Percentiles rank a stretch among this genome's conserved stretches.
Evolutionary conservation across 2,329 filamentous ascomycete species (phyloP).

Genomic region (Calonectria crousiana): DNA sequence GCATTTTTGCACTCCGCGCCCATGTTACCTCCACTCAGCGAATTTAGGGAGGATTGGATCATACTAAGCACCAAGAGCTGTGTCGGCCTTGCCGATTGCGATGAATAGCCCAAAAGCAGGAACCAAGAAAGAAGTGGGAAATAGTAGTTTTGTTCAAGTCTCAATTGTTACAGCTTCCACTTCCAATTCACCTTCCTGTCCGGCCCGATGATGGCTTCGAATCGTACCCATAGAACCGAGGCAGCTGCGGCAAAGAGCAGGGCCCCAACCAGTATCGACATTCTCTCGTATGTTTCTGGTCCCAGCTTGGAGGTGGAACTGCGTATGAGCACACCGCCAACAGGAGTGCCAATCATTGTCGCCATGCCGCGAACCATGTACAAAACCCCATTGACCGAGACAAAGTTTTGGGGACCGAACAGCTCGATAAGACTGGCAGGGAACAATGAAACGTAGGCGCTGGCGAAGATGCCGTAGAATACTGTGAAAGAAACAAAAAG

Average conservation of each 20-base stretch:
- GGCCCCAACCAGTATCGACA: neutral
- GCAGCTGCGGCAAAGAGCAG: conserved; percentile 1
- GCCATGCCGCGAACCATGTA: conserved; percentile 6
- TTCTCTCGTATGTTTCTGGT: neutral
- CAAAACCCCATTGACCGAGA: neutral
- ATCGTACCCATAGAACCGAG: conserved; percentile 5
- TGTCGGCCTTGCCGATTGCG: neutral
- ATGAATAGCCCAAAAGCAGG: neutral
- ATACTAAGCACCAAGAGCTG: neutral
- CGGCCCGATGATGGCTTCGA: conserved; percentile 17
- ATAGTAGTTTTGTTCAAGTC: neutral
- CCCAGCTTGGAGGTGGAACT: neutral
- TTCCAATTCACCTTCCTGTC: conserved; percentile 12
- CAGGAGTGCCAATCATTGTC: conserved; percentile 8
- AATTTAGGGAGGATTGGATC: neutral
- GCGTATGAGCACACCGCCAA: conserved; percentile 9
- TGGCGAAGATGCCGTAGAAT: conserved; percentile 9
- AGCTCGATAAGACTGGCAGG: conserved; percentile 10
- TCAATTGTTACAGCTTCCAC: conserved; percentile 2
- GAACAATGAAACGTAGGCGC: conserved; percentile 7
- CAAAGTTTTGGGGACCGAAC: conserved; percentile 1
- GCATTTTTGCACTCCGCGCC: no score
- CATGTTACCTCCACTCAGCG: neutral
- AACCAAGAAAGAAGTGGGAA: neutral
- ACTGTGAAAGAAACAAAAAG: conserved; percentile 8